Conservation (phyloP, 202 grass and related monocot species). For the Carex arenaria region DNA sequence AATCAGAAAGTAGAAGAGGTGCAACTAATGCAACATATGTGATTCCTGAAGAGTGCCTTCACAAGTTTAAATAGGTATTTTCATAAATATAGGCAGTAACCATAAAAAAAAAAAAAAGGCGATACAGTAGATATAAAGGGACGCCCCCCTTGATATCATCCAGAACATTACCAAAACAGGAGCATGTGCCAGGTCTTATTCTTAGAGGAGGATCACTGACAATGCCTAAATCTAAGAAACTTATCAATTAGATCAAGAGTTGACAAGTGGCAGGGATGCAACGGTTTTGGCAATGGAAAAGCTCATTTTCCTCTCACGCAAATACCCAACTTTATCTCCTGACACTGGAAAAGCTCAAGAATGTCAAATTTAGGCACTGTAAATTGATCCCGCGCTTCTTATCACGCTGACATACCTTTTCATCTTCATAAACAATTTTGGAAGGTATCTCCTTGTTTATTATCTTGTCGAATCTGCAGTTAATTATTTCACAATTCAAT, state of each 20-base stretch:
- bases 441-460: constrained; percentile 63
- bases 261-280: background rate
- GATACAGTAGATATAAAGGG: background rate
- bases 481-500: background rate
- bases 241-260: background rate
- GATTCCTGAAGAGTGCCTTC: background rate
- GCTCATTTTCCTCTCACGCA: background rate
- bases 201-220: background rate
- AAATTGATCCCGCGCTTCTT: background rate
- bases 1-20: background rate
- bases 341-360: background rate
- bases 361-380: background rate
- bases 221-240: background rate
- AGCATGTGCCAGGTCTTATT: background rate
- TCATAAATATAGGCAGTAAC: background rate
- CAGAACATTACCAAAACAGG: background rate
- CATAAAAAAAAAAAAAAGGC: background rate
- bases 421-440: constrained; percentile 69
- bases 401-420: constrained; percentile 41
- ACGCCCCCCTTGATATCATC: background rate
- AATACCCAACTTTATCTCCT: background rate
- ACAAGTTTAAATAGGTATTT: background rate
- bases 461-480: constrained; percentile 77
- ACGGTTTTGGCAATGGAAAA: background rate
- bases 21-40: background rate